Percentiles rank a stretch among this genome's conserved stretches.
These are phyloP conservation scores for Primulina huaijiensis DNA, from an alignment of 257 asterid genomes.

Conservation along the genomic window DNA sequence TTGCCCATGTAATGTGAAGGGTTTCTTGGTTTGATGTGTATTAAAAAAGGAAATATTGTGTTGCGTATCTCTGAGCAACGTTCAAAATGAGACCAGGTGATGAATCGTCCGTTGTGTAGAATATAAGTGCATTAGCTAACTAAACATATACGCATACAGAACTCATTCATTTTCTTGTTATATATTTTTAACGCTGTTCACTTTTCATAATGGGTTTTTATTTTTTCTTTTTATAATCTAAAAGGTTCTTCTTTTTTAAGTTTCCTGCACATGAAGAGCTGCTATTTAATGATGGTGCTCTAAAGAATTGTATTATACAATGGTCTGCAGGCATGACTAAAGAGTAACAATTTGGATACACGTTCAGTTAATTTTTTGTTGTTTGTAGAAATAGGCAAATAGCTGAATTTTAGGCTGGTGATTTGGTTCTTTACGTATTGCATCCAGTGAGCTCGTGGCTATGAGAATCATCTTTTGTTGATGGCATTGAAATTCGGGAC, in stretches of 20 bases:
- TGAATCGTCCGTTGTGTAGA: background rate
- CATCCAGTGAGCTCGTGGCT: background rate
- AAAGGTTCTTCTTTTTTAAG: background rate
- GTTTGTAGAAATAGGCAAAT: no score
- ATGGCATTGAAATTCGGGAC: no score
- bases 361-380: background rate
- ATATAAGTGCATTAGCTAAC: background rate
- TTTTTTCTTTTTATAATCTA: background rate
- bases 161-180: background rate
- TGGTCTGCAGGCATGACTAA: slow-evolving; percentile 11
- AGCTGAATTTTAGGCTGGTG: background rate
- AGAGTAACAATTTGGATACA: background rate
- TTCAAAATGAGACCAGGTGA: slow-evolving; percentile 64
- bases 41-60: slow-evolving; percentile 22
- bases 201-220: slow-evolving; percentile 21
- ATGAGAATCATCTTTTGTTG: no score
- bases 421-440: background rate
- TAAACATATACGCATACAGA: background rate
- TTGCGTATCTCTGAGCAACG: slow-evolving; percentile 19
- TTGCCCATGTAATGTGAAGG: slow-evolving; percentile 19
- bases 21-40: slow-evolving; percentile 26
- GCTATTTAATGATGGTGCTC: background rate
- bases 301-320: slow-evolving; percentile 26
- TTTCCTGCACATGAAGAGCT: slow-evolving; percentile 1
- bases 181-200: background rate